phyloP scores from a whole-genome alignment of 768 basidiomycete species.

The Candolleomyces aberdarensis region DNA sequence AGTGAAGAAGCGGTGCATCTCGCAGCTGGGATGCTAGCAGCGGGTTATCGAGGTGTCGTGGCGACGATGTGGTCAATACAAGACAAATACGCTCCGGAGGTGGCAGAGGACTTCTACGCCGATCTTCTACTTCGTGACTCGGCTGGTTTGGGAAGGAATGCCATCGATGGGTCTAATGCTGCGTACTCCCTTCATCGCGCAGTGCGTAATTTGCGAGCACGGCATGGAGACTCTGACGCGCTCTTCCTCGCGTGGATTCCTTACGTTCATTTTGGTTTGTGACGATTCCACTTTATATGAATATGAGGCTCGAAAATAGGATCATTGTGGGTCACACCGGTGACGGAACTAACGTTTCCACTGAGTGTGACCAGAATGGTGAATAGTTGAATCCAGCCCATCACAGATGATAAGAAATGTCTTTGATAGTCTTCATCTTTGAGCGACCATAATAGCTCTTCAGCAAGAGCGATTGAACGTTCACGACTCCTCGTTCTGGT shows the following conservation, averaged over 20 bases:
- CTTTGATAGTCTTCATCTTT: too few species aligned
- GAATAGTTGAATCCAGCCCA: too few species aligned
- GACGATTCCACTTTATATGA: neutral
- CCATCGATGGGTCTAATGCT: conserved; percentile 10
- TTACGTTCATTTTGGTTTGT: conserved; percentile 11
- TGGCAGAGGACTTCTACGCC: conserved; percentile 27
- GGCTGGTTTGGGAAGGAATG: neutral
- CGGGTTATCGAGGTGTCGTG: conserved; percentile 26
- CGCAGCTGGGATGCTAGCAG: conserved; percentile 35
- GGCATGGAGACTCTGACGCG: neutral
- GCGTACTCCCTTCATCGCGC: conserved; percentile 17
- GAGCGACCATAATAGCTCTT: too few species aligned
- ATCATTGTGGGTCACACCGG: neutral
- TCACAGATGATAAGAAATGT: too few species aligned
- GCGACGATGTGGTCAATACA: conserved; percentile 38
- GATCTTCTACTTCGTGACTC: neutral
- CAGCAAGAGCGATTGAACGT: too few species aligned
- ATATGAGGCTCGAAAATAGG: too few species aligned
- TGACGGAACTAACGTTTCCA: too few species aligned
- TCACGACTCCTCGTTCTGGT: too few species aligned
- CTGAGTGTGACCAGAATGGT: too few species aligned
- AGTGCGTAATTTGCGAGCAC: conserved; percentile 9
- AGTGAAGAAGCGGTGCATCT: conserved; percentile 36
- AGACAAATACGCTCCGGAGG: conserved; percentile 26
- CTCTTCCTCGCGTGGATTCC: conserved; percentile 16